Base-by-base conservation (phyloP, 2,329 filamentous ascomycete species). In the Arachnopeziza araneosa region DNA sequence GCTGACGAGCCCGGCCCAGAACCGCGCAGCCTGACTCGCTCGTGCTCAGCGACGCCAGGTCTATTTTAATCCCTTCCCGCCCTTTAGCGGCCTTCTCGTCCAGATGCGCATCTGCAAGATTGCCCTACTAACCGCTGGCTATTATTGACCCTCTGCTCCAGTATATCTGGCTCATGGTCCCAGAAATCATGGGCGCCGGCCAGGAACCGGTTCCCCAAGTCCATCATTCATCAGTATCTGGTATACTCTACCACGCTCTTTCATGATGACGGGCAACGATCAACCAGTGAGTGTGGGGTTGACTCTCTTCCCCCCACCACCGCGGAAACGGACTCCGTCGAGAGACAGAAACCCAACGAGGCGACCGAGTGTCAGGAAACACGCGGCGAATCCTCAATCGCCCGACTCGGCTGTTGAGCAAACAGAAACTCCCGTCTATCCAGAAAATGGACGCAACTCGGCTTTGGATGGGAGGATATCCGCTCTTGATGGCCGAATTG, bases 231-330 rank as follows among this genome's bases (percentile, higher is more conserved):
- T 44, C 36, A 60, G 62, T 64, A 64, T 64, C 61, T 61, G 60
- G 60, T 49, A 64, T 67, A 66, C 62, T 55, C 56, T 56, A 52
- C 50, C 50, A 44, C 36, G 10, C 22, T 53, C n/a, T 24, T 51
- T 60, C 62, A 66, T 32, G 12, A 70, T 70, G 69, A 44, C 36
- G 36, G 58, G 65, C 44, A 24, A 24, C 23, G 62, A 66, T 23
- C 70, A 67, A 58, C 63, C 69, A 30, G 58, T 63, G 50, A 72
- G 67, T 55, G 67, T 67, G 63, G 69, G 69, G 21, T 56, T 73
- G 51, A 67, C 67, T 58, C 62, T 73, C 50, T 73, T 73, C 59
- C 71, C 71, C 60, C 67, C 71, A 24, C 66, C 69, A 24, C 69
- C 71, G 50, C 67, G 66, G 60, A 67, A 63, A 54, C 36, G 36